A percentile compares a stretch with the other conserved stretches of the same genome.
Evolutionary conservation across 2,329 filamentous ascomycete species (phyloP).

Genomic region (Penicillium sp.): DNA sequence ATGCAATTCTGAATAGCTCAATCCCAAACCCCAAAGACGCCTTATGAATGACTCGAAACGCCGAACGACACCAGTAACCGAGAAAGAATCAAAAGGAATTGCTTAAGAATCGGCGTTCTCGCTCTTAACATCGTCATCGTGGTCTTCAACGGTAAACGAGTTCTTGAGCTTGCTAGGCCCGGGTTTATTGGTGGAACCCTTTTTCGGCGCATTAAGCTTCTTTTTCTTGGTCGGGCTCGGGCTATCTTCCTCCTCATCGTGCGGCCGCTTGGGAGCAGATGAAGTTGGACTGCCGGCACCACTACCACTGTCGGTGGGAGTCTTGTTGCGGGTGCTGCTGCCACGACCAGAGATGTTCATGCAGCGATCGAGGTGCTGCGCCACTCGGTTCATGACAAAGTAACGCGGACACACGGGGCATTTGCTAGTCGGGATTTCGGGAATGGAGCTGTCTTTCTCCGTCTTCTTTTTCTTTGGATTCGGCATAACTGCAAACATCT

Average conservation of each 20-base stretch:
- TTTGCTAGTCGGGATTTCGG: slow-evolving; percentile 39
- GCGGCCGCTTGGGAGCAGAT: slow-evolving; percentile 33
- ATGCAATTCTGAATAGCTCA: slow-evolving; percentile 21
- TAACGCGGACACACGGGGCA: slow-evolving; percentile 58
- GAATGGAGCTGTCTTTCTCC: slow-evolving; percentile 22
- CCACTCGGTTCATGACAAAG: slow-evolving; percentile 55
- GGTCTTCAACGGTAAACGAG: slow-evolving; percentile 34
- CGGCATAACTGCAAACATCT: slow-evolving; percentile 38
- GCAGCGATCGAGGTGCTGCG: slow-evolving; percentile 57
- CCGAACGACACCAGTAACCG: neutral
- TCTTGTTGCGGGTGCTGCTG: slow-evolving; percentile 41
- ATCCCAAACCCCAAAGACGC: slow-evolving; percentile 17
- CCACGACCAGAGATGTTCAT: slow-evolving; percentile 53
- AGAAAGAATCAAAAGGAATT: slow-evolving; percentile 3
- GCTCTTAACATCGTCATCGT: slow-evolving; percentile 33
- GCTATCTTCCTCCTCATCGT: slow-evolving; percentile 41
- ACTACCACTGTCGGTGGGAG: slow-evolving; percentile 42
- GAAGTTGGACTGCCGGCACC: slow-evolving; percentile 35
- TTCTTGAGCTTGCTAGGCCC: slow-evolving; percentile 40
- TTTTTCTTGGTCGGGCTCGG: slow-evolving; percentile 48
- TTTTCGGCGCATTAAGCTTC: slow-evolving; percentile 39
- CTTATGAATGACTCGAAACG: slow-evolving; percentile 10
- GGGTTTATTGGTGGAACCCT: slow-evolving; percentile 35
- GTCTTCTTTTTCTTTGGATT: slow-evolving; percentile 45
- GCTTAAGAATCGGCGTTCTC: slow-evolving; percentile 30